Conservation (phyloP, 2,329 filamentous ascomycete species). For the Hypoxylon rubiginosum region DNA sequence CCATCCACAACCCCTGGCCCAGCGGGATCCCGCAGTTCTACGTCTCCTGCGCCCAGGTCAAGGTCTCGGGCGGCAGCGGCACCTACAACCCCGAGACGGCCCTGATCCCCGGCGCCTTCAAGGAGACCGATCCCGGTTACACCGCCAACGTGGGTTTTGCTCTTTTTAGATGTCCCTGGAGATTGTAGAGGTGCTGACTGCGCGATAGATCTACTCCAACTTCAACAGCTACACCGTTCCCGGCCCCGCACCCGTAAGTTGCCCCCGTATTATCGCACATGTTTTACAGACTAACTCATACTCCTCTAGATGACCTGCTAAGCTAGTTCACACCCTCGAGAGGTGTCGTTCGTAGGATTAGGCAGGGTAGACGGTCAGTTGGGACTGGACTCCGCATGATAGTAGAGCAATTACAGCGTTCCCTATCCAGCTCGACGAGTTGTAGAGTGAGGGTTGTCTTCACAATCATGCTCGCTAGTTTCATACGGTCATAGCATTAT, state of each 20-base stretch:
- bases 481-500: background rate
- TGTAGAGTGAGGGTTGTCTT: background rate
- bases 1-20: constrained; percentile 68
- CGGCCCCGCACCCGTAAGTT: constrained; percentile 46
- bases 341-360: background rate
- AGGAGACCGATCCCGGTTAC: constrained; percentile 58
- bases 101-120: constrained; percentile 56
- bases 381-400: background rate
- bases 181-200: background rate
- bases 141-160: constrained; percentile 58
- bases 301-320: constrained; percentile 34
- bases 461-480: background rate
- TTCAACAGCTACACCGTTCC: constrained; percentile 54
- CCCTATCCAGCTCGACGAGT: background rate
- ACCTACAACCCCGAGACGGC: constrained; percentile 50
- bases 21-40: constrained; percentile 63
- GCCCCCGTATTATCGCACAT: background rate
- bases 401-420: background rate
- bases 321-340: background rate
- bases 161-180: background rate
- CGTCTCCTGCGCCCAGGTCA: constrained; percentile 62
- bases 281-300: constrained; percentile 9
- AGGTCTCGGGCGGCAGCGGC: constrained; percentile 58
- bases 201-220: constrained; percentile 47
- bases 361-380: background rate